phyloP scores from a whole-genome alignment of 345 rosid genomes.

The Mercurialis annua region DNA sequence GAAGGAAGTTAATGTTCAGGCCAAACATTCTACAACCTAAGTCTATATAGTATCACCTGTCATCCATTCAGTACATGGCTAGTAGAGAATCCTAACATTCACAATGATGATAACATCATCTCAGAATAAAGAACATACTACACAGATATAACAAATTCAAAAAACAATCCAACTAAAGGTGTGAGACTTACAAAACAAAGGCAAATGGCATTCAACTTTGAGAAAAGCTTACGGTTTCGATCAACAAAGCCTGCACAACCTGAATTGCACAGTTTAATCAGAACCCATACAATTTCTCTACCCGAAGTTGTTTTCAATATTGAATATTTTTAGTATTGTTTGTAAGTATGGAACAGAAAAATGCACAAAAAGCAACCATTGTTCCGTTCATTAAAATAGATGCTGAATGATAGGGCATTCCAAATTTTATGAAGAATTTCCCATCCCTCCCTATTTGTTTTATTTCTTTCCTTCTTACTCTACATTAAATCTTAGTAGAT shows the following conservation, averaged over 20 bases:
- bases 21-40: background rate
- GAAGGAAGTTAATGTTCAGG: background rate
- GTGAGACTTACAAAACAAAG: conserved; percentile 64
- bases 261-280: conserved; percentile 33
- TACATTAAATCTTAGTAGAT: background rate
- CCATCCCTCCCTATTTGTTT: background rate
- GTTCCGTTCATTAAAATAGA: background rate
- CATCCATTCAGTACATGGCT: background rate
- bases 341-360: background rate
- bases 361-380: background rate
- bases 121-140: background rate
- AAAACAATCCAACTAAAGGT: conserved; percentile 2
- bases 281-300: background rate
- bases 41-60: background rate
- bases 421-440: background rate
- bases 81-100: background rate
- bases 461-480: background rate
- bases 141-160: background rate
- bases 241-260: conserved; percentile 70
- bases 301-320: background rate
- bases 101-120: background rate
- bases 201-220: conserved; percentile 59
- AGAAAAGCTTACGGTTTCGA: conserved; percentile 58
- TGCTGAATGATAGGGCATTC: background rate
- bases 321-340: too few species aligned